These are phyloP conservation scores for Metrosideros polymorpha DNA, from an alignment of 441 rosid genomes.

Conservation along the genomic window DNA sequence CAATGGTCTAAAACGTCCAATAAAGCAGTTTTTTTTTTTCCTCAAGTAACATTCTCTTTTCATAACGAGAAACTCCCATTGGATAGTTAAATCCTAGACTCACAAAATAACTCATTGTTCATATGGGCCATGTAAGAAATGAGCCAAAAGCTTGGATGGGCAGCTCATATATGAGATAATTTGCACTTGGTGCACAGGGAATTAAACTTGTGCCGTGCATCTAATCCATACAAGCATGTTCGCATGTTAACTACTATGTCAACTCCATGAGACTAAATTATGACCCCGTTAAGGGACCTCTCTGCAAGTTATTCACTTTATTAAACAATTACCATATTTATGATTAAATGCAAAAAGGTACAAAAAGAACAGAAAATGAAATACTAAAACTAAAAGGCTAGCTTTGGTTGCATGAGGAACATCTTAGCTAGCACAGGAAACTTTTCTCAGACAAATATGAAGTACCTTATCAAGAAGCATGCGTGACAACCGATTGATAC, in stretches of 20 bases:
- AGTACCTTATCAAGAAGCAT: constrained; percentile 60
- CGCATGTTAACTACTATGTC: neutral
- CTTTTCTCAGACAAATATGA: neutral
- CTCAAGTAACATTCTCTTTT: neutral
- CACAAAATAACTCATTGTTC: neutral
- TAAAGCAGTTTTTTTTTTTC: neutral
- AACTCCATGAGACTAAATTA: neutral
- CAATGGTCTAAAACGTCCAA: neutral
- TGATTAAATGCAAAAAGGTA: neutral
- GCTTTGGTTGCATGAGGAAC: neutral
- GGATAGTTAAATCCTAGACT: neutral
- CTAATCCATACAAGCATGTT: neutral
- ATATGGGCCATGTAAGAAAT: neutral
- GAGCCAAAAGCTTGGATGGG: neutral
- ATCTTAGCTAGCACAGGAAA: neutral
- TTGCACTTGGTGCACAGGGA: neutral
- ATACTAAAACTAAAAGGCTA: neutral
- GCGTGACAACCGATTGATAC: constrained; percentile 48
- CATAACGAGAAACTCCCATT: neutral
- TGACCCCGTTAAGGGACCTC: neutral
- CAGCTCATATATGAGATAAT: neutral
- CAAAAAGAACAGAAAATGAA: neutral
- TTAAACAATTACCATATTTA: neutral
- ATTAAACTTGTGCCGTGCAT: neutral
- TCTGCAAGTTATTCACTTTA: neutral